Evolutionary conservation across 805 yeast species (phyloP), one percentile per base, ranked within the genome.

Genomic region (Hanseniaspora jakobsenii): DNA sequence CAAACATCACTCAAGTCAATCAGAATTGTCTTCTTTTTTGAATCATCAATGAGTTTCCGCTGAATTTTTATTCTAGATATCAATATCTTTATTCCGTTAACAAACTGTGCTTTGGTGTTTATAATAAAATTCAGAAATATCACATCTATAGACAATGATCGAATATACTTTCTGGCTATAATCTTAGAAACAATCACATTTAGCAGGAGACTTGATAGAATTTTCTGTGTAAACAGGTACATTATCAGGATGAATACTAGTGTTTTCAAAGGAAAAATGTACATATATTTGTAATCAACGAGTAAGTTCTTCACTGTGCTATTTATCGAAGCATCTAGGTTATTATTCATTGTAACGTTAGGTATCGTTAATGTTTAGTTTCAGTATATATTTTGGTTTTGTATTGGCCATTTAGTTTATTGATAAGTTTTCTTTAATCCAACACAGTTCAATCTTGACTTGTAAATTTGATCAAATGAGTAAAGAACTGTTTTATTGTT

Each of bases 1-100:
- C 22, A 16, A 3, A 34, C 7, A n/a, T 45, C 44, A 16, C 34
- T 24, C 6, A 45, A 22, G 26, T 45, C 44, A 7, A 45, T 22
- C 3, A 45, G 29, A 14, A 45, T 18, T 2, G 36, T 26, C 14
- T 45, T 45, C 12, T 26, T 30, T 13, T 28, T 32, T 17, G 41
- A 34, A 10, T 45, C 39, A 21, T 45, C 48, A 10, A 45, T 38
- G 4, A 28, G 32, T 16, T 45, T 45, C 14, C 18, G 38, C 13
- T 38, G 35, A 4, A 45, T 17, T 21, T 26, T 45, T 21, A 45
- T 30, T 28, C 30, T 45, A 6, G 48, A 38, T n/a, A 38, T 19
- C 16, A 34, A 26, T 14, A 45, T 23, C 6, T 36, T 17, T 16
- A 31, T 17, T 7, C 39, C 38, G 34, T 45, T 29, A 6, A 3